Conservation (phyloP, 139 green algal genomes). For the Haematococcus lacustris region DNA sequence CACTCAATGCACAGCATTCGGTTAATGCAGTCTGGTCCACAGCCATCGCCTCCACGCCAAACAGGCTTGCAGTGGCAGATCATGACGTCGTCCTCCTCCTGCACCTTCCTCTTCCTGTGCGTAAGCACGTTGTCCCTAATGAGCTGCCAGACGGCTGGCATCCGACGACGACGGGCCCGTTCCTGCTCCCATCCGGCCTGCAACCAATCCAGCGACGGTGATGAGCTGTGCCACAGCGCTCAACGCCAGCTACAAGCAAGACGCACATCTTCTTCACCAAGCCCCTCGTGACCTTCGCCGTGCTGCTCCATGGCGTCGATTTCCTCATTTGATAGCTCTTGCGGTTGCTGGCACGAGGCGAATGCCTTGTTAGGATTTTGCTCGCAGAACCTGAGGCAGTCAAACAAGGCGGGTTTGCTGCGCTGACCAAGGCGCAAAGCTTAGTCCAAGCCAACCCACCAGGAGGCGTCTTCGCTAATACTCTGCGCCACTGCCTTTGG, state of each 20-base stretch:
- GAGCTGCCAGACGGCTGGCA: conserved; percentile 77
- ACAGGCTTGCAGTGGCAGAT: conserved; percentile 81
- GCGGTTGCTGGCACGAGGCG: conserved; percentile 58
- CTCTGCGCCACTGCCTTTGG: no score
- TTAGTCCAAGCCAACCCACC: no score
- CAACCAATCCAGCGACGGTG: no score
- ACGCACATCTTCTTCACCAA: conserved; percentile 1
- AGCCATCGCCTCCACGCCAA: conserved; percentile 57
- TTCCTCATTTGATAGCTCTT: conserved; percentile 78
- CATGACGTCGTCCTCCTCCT: conserved; percentile 92
- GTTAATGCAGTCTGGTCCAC: conserved; percentile 91
- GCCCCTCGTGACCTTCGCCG: not conserved
- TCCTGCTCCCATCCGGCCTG: no score
- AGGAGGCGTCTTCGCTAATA: no score
- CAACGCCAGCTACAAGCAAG: no score
- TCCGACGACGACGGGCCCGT: conserved; percentile 14
- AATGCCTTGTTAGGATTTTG: conserved; percentile 64
- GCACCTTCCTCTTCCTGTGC: conserved; percentile 61
- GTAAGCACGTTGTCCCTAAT: conserved; percentile 73
- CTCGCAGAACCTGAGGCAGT: conserved; percentile 63
- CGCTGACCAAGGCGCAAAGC: no score
- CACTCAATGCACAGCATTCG: conserved; percentile 92
- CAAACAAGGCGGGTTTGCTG: no score
- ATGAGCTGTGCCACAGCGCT: no score
- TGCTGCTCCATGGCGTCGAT: conserved; percentile 55